A percentile compares a stretch with the other conserved stretches of the same genome.
Evolutionary conservation across 768 basidiomycete species (phyloP).

Genomic region (Russula olivacea): DNA sequence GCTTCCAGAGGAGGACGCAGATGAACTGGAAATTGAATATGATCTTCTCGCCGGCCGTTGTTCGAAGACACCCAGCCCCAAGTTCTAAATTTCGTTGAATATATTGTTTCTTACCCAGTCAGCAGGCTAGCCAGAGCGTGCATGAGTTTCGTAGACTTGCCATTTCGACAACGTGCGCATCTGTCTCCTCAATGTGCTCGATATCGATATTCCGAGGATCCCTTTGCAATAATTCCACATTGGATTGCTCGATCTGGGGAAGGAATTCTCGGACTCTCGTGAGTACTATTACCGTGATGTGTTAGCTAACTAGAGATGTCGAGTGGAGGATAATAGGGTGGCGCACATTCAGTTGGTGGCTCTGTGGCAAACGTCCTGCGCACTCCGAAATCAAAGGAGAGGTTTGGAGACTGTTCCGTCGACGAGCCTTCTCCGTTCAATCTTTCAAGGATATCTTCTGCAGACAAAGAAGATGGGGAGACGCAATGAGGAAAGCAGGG

Average conservation of each 20-base stretch:
- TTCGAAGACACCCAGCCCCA: slow-evolving; percentile 29
- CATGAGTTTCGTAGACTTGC: slow-evolving; percentile 33
- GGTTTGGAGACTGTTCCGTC: not conserved
- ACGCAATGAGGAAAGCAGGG: not conserved
- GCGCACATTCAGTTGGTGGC: slow-evolving; percentile 26
- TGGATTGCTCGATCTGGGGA: slow-evolving; percentile 60
- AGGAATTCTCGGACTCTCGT: slow-evolving; percentile 62
- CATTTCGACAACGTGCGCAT: slow-evolving; percentile 60
- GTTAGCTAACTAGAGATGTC: too few relatives aligned
- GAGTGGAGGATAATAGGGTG: not conserved
- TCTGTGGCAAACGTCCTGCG: slow-evolving; percentile 25
- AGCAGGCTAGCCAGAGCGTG: not conserved
- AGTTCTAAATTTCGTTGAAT: slow-evolving; percentile 18
- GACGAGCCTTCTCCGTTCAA: slow-evolving; percentile 17
- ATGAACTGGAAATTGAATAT: slow-evolving; percentile 21
- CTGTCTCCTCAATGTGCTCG: slow-evolving; percentile 49
- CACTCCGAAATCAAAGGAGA: slow-evolving; percentile 27
- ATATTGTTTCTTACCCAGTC: not conserved
- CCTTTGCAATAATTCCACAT: slow-evolving; percentile 43
- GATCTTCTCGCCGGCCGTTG: slow-evolving; percentile 16
- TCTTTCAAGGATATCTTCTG: slow-evolving; percentile 24
- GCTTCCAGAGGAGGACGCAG: slow-evolving; percentile 3
- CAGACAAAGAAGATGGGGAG: not conserved
- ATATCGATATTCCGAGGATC: slow-evolving; percentile 63
- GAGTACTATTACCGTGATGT: slow-evolving; percentile 49